These are phyloP conservation scores for Vitis vinifera DNA, from an alignment of 164 flowering plant genomes.

Conservation along the genomic window ASM3070453v1 NC_081806.1:3105501-3106000, in stretches of 20 bases:
- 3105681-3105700: constrained; percentile 84
- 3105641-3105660: constrained; percentile 95
- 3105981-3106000: too few species aligned
- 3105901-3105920: too few species aligned
- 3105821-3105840: too few species aligned
- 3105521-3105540: constrained; percentile 98
- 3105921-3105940: too few species aligned
- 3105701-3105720: constrained; percentile 96
- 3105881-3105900: too few species aligned
- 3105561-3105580: constrained; percentile 99
- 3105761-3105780: too few species aligned
- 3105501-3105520: constrained; percentile 98
- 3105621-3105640: constrained; percentile 96
- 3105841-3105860: too few species aligned
- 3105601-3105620: constrained; percentile 84
- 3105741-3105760: neutral
- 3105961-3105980: too few species aligned
- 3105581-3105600: constrained; percentile 85
- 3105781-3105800: constrained; percentile 11
- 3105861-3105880: too few species aligned
- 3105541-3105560: constrained; percentile 97
- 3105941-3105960: too few species aligned
- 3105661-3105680: constrained; percentile 73
- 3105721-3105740: constrained; percentile 97
- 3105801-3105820: neutral